Evolutionary conservation across 1,284 basidiomycete species (phyloP).

Genomic region (Microbotryum scabiosae): DNA sequence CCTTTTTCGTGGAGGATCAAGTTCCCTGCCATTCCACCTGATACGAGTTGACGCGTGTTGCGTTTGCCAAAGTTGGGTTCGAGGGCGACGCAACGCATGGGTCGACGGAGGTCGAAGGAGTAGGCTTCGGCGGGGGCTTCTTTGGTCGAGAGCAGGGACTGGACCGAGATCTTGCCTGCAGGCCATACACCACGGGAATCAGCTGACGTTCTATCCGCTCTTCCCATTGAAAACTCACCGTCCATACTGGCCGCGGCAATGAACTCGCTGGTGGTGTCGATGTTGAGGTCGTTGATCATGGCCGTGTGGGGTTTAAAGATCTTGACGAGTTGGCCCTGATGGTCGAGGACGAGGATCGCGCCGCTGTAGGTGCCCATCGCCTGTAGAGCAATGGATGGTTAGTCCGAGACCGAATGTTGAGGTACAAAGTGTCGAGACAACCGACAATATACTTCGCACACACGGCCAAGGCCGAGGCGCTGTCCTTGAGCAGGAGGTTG

Average conservation of each 20-base stretch:
- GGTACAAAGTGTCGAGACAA: slow-evolving; percentile 7
- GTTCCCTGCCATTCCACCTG: slow-evolving; percentile 84
- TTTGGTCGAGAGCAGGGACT: slow-evolving; percentile 58
- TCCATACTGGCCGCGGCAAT: slow-evolving; percentile 90
- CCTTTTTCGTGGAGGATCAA: slow-evolving; percentile 85
- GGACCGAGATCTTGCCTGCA: slow-evolving; percentile 75
- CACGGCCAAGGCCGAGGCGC: slow-evolving; percentile 70
- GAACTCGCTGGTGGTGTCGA: slow-evolving; percentile 81
- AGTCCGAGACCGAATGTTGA: not conserved
- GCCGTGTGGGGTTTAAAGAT: slow-evolving; percentile 90
- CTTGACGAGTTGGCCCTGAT: slow-evolving; percentile 61
- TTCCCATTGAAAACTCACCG: slow-evolving; percentile 50
- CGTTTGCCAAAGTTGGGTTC: slow-evolving; percentile 84
- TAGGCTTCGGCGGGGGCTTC: slow-evolving; percentile 58
- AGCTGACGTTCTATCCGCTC: not conserved
- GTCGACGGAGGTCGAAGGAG: slow-evolving; percentile 83
- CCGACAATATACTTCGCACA: slow-evolving; percentile 65
- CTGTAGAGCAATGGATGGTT: not conserved
- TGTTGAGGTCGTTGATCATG: slow-evolving; percentile 71
- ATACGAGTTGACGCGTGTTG: slow-evolving; percentile 75
- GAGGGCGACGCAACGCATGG: slow-evolving; percentile 79
- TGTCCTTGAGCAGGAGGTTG: slow-evolving; percentile 80
- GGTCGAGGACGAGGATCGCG: slow-evolving; percentile 55
- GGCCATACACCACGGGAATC: not conserved
- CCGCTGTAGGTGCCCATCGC: slow-evolving; percentile 86